Conservation (phyloP, 73 alveolate genomes). For the Effrenium voratum region DNA sequence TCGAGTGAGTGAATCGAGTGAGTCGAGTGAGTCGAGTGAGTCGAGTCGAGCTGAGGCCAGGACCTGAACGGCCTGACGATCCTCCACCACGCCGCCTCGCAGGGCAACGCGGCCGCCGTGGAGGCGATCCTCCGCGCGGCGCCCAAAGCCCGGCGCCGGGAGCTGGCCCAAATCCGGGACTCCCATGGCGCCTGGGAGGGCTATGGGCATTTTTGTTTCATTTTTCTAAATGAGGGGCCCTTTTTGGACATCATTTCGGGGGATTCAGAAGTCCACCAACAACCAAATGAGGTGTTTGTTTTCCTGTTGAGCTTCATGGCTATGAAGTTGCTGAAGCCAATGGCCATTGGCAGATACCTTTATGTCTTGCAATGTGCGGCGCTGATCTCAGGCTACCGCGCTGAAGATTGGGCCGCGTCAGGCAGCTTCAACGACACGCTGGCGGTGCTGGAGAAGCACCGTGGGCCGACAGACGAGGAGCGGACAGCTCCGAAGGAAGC, state of each 20-base stretch:
- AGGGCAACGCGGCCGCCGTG: conserved; percentile 11
- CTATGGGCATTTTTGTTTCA: too few species aligned
- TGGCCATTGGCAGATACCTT: too few species aligned
- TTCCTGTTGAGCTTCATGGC: too few species aligned
- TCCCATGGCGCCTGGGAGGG: background rate
- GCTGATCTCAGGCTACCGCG: conserved; percentile 19
- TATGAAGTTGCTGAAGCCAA: too few species aligned
- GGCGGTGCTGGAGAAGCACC: background rate
- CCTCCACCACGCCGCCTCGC: conserved; percentile 68
- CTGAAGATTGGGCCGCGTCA: conserved; percentile 43
- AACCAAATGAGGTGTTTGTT: too few species aligned
- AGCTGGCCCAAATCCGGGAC: conserved; percentile 45
- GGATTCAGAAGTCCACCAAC: too few species aligned
- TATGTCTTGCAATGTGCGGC: too few species aligned
- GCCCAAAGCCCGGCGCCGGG: conserved; percentile 16
- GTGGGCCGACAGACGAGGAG: too few species aligned
- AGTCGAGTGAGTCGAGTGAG: too few species aligned
- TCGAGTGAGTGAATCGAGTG: too few species aligned
- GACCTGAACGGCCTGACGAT: conserved; percentile 70
- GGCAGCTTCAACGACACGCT: conserved; percentile 35
- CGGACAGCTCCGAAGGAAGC: background rate
- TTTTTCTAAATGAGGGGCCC: too few species aligned
- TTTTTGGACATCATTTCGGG: too few species aligned
- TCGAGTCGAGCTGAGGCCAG: conserved; percentile 54
- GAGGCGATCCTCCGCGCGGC: conserved; percentile 63